These are phyloP conservation scores for Ustilaginoidea virens DNA, from an alignment of 2,329 filamentous ascomycete species.

Conservation along the genomic window DNA sequence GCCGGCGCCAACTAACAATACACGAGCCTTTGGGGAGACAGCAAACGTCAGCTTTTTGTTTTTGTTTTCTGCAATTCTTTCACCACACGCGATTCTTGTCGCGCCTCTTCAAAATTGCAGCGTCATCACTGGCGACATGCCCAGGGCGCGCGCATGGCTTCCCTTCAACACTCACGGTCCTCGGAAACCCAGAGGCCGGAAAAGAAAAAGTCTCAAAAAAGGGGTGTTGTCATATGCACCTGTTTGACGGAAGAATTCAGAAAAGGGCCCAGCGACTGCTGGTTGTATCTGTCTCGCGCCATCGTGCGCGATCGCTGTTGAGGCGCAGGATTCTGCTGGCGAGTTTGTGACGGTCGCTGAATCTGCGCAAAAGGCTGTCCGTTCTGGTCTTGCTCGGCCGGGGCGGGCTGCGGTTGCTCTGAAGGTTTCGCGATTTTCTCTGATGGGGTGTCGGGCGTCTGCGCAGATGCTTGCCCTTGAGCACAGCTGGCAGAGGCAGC, in stretches of 20 bases:
- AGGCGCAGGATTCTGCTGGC: conserved; percentile 8
- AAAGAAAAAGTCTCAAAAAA: too few relatives aligned
- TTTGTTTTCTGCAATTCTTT: neutral
- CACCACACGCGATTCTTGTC: too few relatives aligned
- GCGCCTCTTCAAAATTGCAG: too few relatives aligned
- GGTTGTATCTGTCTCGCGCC: conserved; percentile 38
- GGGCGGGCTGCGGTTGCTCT: conserved; percentile 6
- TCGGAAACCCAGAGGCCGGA: too few relatives aligned
- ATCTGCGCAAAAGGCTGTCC: conserved; percentile 7
- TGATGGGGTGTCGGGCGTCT: neutral
- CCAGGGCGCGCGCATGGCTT: too few relatives aligned
- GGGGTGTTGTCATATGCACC: conserved; percentile 37
- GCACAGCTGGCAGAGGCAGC: conserved; percentile 1
- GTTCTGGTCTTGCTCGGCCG: conserved; percentile 1
- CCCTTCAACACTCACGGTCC: too few relatives aligned
- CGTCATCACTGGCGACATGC: too few relatives aligned
- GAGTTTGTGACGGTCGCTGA: conserved; percentile 3
- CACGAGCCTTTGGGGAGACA: conserved; percentile 51
- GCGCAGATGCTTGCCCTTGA: conserved; percentile 1
- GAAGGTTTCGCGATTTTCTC: conserved; percentile 4
- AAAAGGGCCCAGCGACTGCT: conserved; percentile 50
- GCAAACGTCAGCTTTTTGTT: too few relatives aligned
- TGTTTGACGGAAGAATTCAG: conserved; percentile 53
- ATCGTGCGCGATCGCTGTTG: conserved; percentile 13
- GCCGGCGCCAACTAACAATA: conserved; percentile 89